Conservation (phyloP, 1,284 basidiomycete species). For the Ganoderma lucidum region DNA sequence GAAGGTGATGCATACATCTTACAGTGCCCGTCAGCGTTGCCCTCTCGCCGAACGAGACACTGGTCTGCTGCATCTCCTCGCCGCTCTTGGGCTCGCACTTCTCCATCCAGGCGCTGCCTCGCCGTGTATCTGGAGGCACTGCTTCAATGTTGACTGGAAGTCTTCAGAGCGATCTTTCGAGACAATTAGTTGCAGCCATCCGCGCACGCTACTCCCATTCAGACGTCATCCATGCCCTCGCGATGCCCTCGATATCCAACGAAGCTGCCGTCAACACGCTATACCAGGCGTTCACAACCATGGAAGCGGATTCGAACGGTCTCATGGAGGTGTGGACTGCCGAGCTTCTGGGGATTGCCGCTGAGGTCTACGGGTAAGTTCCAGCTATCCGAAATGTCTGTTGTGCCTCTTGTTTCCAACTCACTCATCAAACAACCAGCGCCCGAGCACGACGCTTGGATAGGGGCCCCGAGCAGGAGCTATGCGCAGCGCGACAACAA, state of each 20-base stretch:
- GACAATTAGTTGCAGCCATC: constrained; percentile 51
- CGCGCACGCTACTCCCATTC: constrained; percentile 54
- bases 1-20: constrained; percentile 10
- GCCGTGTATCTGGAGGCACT: constrained; percentile 25
- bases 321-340: constrained; percentile 43
- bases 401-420: neutral
- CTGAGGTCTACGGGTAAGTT: constrained; percentile 64
- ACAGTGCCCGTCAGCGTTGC: constrained; percentile 58
- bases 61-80: constrained; percentile 59
- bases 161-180: constrained; percentile 30
- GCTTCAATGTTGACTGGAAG: constrained; percentile 19
- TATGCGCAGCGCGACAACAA: constrained; percentile 56
- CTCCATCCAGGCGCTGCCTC: constrained; percentile 59
- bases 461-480: constrained; percentile 47
- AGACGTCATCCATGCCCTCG: constrained; percentile 62
- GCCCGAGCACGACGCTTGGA: constrained; percentile 43
- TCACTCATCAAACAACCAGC: constrained; percentile 37
- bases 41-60: constrained; percentile 63
- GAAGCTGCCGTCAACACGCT: constrained; percentile 53
- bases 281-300: constrained; percentile 49
- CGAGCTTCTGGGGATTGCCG: constrained; percentile 59
- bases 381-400: neutral
- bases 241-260: constrained; percentile 47
- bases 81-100: constrained; percentile 49
- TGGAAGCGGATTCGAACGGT: constrained; percentile 45